These are phyloP conservation scores for Chlamydomonas sp. DNA, from an alignment of 139 green algal species.

Conservation along the genomic window DNA sequence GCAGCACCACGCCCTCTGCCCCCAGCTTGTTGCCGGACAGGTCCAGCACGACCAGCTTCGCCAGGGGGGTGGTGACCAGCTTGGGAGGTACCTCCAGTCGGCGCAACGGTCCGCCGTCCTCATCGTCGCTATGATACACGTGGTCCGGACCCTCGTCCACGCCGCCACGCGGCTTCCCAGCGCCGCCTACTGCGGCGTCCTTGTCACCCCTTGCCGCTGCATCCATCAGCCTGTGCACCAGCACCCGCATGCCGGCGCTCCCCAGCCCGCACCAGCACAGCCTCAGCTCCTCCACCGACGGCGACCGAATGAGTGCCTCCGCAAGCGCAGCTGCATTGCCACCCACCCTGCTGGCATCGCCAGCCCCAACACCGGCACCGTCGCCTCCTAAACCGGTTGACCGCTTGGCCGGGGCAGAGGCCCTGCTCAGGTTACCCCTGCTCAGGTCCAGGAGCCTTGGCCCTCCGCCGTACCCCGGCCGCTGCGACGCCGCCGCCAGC, in stretches of 20 bases:
- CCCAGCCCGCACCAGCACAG: slow-evolving; percentile 18
- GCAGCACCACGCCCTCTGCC: slow-evolving; percentile 13
- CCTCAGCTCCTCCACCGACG: slow-evolving; percentile 6
- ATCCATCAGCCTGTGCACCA: neutral
- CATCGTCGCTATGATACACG: too few species aligned
- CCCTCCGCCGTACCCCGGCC: slow-evolving; percentile 11
- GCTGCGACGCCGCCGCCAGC: slow-evolving; percentile 2
- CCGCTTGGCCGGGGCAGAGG: neutral
- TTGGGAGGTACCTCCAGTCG: neutral
- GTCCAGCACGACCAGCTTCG: neutral
- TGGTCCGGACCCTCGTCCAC: too few species aligned
- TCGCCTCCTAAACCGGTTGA: neutral
- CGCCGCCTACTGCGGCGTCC: neutral
- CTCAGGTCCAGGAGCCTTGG: slow-evolving; percentile 13
- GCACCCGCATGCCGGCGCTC: slow-evolving; percentile 1
- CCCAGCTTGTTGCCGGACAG: slow-evolving; percentile 20
- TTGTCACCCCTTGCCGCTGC: neutral
- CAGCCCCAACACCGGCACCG: neutral
- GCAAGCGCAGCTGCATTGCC: neutral
- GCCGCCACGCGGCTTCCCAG: neutral
- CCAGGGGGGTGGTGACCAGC: neutral
- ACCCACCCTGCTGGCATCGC: too few species aligned
- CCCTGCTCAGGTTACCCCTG: slow-evolving; percentile 13
- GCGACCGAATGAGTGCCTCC: neutral
- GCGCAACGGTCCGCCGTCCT: too few species aligned